Evolutionary conservation across 1,284 basidiomycete genomes (phyloP).

Genomic region (Fomitiporia mediterranea): DNA sequence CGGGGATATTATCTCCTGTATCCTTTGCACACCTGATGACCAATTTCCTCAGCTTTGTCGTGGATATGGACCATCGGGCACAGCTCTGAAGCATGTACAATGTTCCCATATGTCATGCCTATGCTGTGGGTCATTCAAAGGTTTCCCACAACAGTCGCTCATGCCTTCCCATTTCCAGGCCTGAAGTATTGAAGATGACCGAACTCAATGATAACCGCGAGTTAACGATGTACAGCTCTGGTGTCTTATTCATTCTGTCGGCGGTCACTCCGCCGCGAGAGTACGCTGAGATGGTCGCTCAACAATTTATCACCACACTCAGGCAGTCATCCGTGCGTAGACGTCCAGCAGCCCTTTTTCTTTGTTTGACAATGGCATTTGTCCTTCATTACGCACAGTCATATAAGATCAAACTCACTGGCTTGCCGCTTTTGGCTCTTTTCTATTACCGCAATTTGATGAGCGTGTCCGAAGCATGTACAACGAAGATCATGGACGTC

Average conservation of each 20-base stretch:
- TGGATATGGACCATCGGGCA: slow-evolving; percentile 78
- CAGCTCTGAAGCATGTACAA: slow-evolving; percentile 58
- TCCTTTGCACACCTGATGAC: slow-evolving; percentile 7
- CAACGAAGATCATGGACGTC: slow-evolving; percentile 73
- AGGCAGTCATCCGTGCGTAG: slow-evolving; percentile 57
- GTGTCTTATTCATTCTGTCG: slow-evolving; percentile 71
- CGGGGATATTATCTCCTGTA: slow-evolving; percentile 25
- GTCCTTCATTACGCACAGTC: slow-evolving; percentile 41
- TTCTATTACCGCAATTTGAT: slow-evolving; percentile 87
- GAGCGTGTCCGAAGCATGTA: slow-evolving; percentile 61
- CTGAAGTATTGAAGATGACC: slow-evolving; percentile 75
- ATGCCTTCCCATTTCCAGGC: slow-evolving; percentile 44
- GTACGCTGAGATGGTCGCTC: slow-evolving; percentile 55
- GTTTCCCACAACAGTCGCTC: background rate
- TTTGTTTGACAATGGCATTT: slow-evolving; percentile 5
- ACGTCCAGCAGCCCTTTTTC: slow-evolving; percentile 12
- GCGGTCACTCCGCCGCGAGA: slow-evolving; percentile 60
- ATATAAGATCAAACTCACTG: slow-evolving; percentile 75
- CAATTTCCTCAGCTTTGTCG: slow-evolving; percentile 52
- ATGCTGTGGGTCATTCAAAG: slow-evolving; percentile 57
- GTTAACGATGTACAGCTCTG: slow-evolving; percentile 66
- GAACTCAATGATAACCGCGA: slow-evolving; percentile 77
- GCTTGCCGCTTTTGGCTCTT: slow-evolving; percentile 68
- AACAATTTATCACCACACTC: slow-evolving; percentile 60
- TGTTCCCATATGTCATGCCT: slow-evolving; percentile 71